Evolutionary conservation across 1,284 basidiomycete genomes (phyloP).

Genomic region (Ceratobasidium theobromae): DNA sequence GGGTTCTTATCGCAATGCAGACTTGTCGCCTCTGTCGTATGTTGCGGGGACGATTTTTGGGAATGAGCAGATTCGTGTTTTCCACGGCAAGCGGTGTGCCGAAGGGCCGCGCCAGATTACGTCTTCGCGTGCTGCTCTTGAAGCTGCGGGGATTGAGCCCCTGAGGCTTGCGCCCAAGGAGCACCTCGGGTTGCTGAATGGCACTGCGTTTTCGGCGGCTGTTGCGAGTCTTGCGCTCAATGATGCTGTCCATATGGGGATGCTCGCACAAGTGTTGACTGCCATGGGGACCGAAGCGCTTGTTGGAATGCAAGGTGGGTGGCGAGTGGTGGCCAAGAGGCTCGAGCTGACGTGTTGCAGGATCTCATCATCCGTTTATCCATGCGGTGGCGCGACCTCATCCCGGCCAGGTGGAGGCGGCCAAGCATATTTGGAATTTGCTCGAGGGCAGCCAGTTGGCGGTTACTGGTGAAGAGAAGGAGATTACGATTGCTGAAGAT

Average conservation of each 20-base stretch:
- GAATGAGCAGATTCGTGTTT: conserved; percentile 77
- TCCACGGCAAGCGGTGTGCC: conserved; percentile 51
- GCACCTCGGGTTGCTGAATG: conserved; percentile 78
- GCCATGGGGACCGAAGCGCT: conserved; percentile 85
- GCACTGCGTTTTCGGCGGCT: conserved; percentile 74
- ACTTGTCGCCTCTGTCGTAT: conserved; percentile 78
- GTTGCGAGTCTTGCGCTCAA: conserved; percentile 55
- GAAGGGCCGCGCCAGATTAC: conserved; percentile 59
- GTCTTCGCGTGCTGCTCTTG: conserved; percentile 65
- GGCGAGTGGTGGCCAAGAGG: background rate
- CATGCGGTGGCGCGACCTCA: conserved; percentile 79
- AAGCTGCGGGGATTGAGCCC: conserved; percentile 63
- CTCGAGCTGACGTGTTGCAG: conserved; percentile 39
- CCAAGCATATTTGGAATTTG: conserved; percentile 65
- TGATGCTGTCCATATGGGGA: conserved; percentile 69
- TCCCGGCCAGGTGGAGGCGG: conserved; percentile 80
- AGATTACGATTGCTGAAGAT: conserved; percentile 67
- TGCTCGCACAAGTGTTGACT: conserved; percentile 75
- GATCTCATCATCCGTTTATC: conserved; percentile 79
- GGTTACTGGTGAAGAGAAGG: conserved; percentile 57
- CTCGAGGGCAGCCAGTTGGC: conserved; percentile 74
- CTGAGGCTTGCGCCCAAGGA: conserved; percentile 78
- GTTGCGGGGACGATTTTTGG: conserved; percentile 78
- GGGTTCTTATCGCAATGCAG: conserved; percentile 43
- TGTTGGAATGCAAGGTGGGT: conserved; percentile 55